Base-by-base conservation (phyloP, 768 basidiomycete species). In the Coprinopsis strossmayeri region DNA sequence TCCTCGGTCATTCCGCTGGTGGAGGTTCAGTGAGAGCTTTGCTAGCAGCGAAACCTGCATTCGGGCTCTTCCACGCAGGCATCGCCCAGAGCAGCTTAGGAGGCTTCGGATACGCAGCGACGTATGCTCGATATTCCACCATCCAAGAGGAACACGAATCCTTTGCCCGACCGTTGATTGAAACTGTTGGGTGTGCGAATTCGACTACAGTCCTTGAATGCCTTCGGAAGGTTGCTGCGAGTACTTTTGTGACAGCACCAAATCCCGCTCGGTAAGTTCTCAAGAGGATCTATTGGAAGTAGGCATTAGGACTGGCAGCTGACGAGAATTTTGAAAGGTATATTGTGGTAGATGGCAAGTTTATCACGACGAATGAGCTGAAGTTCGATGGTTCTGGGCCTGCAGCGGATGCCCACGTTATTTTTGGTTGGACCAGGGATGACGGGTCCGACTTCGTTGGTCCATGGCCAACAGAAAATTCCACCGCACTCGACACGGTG, bases 391-490 rank as follows among this genome's bases (percentile, higher is more conserved):
- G 71, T 0, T 52, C 59, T 1, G 72, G 69, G 0, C 68, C 67
- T 0, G 61, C 65, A 1, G 72, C 72, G 3, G 59, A 69, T 21
- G 74, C 70, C 0, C 73, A 73, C 47, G 66, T 71, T 34, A 66
- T 79, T 51, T 71, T 72, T 51, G 76, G 76, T 1, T 71, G 69
- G 66, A 76, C 75, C 71, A 61, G 70, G 17, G 74, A 74, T 49
- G 76, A 78, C 53, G 77, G 76, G 0, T 63, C 71, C 0, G 69
- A 72, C 34, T 74, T 78, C 54, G 63, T 71, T 25, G 66, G 68
- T 1, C 67, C 64, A 45, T 57, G 52, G 48, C 61, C 61, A 2
- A 53, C 48, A 0, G 45, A 39, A 1, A 45, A 41, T 5, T 55
- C 54, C 3, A 60, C 55, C 3, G 50, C 55, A 10, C 44, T 53